Percentiles rank a stretch among this genome's conserved stretches.
Conservation (phyloP, 495 filamentous ascomycete genomes). For the Xylaria palmicola region DNA sequence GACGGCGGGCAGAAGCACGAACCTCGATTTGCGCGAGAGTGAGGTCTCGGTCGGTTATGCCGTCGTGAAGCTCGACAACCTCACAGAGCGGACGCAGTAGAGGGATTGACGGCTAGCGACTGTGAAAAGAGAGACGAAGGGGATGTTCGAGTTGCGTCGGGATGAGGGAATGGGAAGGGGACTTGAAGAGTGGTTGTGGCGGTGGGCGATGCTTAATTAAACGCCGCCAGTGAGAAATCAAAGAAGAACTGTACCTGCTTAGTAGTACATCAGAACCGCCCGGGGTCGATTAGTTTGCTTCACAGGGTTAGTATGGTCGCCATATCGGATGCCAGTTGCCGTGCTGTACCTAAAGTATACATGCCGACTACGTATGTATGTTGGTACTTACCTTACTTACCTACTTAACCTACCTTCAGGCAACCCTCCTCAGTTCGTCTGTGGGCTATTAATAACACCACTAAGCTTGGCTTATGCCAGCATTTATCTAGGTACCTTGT, state of each 20-base stretch:
- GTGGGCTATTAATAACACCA: too few species aligned
- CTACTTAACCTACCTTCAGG: too few species aligned
- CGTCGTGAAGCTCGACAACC: background rate
- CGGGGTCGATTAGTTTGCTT: background rate
- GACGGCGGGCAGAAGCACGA: background rate
- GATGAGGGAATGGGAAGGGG: conserved; percentile 5
- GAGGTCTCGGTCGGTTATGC: background rate
- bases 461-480: too few species aligned
- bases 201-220: conserved; percentile 12
- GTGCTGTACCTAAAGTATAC: too few species aligned
- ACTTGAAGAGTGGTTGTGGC: background rate
- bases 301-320: background rate
- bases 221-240: conserved; percentile 5
- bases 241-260: background rate
- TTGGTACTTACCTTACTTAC: too few species aligned
- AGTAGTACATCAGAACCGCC: background rate
- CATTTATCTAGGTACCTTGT: too few species aligned
- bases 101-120: background rate
- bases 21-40: background rate
- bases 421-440: too few species aligned
- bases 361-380: too few species aligned
- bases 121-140: background rate
- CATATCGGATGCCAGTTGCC: conserved; percentile 12
- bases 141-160: conserved; percentile 5
- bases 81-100: background rate